A percentile compares a stretch with the other conserved stretches of the same genome.
These are phyloP conservation scores for Lactarius tabidus DNA, from an alignment of 768 basidiomycete genomes.

Conservation along the genomic window DNA sequence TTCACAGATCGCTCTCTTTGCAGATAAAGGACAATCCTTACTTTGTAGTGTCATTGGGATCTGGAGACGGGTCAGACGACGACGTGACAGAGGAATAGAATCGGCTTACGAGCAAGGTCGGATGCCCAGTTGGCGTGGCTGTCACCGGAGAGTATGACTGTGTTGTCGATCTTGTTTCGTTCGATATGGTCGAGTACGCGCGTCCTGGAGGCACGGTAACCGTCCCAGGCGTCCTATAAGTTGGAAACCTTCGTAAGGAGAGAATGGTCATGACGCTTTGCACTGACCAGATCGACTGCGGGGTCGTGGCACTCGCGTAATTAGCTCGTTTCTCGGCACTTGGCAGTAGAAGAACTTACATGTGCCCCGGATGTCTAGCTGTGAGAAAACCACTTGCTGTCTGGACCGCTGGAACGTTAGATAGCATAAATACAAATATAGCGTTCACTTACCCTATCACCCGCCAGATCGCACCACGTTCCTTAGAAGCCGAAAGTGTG, in stretches of 20 bases:
- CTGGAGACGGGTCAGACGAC: slow-evolving; percentile 34
- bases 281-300: slow-evolving; percentile 10
- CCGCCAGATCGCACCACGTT: slow-evolving; percentile 50
- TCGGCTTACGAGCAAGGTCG: slow-evolving; percentile 47
- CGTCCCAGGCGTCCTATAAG: slow-evolving; percentile 53
- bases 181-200: slow-evolving; percentile 51
- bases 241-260: neutral
- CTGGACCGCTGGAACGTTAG: slow-evolving; percentile 28
- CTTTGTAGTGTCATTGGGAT: slow-evolving; percentile 47
- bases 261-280: neutral
- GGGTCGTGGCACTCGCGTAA: slow-evolving; percentile 31
- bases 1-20: neutral
- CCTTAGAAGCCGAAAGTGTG: slow-evolving; percentile 43
- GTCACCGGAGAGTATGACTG: slow-evolving; percentile 56
- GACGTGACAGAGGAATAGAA: neutral
- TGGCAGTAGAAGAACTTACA: slow-evolving; percentile 32
- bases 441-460: slow-evolving; percentile 45
- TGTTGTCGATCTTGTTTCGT: slow-evolving; percentile 48
- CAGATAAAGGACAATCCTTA: slow-evolving; percentile 23
- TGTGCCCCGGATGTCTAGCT: slow-evolving; percentile 38
- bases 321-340: neutral
- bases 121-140: slow-evolving; percentile 61
- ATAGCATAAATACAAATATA: neutral
- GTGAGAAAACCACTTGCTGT: slow-evolving; percentile 55
- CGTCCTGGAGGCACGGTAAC: slow-evolving; percentile 52